A percentile compares a stretch with the other conserved stretches of the same genome.
Evolutionary conservation across 2,329 filamentous ascomycete species (phyloP).

Genomic region (Kalaharituber pfeilii): DNA sequence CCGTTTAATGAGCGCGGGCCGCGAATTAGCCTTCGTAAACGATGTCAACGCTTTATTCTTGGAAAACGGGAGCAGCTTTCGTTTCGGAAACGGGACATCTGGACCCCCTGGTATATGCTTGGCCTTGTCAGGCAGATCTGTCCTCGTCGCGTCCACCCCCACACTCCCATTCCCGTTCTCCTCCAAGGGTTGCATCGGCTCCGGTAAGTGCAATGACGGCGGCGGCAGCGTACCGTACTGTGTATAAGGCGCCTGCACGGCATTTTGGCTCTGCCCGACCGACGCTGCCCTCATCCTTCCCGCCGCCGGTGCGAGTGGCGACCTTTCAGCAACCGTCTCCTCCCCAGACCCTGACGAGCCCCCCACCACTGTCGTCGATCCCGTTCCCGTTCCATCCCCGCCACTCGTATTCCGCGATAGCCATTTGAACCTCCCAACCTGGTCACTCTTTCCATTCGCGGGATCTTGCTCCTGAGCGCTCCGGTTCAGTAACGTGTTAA

Average conservation of each 20-base stretch:
- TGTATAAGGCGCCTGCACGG: not conserved
- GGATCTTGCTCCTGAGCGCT: not conserved
- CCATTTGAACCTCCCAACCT: not conserved
- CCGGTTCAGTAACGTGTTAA: not conserved
- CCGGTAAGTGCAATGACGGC: conserved; percentile 13
- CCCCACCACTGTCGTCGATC: not conserved
- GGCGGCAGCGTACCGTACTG: conserved; percentile 3
- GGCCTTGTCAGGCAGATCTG: not conserved
- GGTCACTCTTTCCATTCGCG: not conserved
- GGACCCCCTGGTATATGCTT: not conserved
- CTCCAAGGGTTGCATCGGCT: conserved; percentile 12
- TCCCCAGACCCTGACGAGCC: too few relatives aligned
- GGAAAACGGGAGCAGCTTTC: not conserved
- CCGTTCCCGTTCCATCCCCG: not conserved
- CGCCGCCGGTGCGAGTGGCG: conserved; percentile 9
- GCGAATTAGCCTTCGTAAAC: conserved; percentile 8
- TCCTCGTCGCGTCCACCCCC: not conserved
- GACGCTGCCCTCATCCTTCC: not conserved
- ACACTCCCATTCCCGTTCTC: not conserved
- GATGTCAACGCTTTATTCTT: not conserved
- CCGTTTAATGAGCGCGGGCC: conserved; percentile 2
- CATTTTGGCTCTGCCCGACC: not conserved
- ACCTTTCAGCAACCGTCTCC: not conserved
- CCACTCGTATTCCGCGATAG: not conserved
- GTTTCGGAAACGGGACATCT: not conserved